Evolutionary conservation across 164 flowering plant genomes (phyloP).

Genomic region (Aristolochia californica): DNA sequence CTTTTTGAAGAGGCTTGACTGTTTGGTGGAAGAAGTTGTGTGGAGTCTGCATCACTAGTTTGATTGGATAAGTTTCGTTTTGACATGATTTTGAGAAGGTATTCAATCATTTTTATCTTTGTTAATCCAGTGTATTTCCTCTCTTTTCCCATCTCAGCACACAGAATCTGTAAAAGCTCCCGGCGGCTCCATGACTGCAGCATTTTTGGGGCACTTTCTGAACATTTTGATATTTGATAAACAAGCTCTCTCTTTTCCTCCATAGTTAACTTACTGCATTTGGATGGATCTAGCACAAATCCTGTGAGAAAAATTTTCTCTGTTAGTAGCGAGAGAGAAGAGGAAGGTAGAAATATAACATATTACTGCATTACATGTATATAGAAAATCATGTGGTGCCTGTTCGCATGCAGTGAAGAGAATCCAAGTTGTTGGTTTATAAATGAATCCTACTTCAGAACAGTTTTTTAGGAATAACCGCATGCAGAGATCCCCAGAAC

Average conservation of each 20-base stretch:
- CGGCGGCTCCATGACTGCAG: conserved; percentile 81
- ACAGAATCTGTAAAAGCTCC: conserved; percentile 73
- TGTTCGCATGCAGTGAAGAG: no score
- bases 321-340: no score
- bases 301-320: conserved; percentile 22
- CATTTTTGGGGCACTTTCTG: conserved; percentile 57
- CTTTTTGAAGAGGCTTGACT: conserved; percentile 40
- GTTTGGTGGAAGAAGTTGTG: conserved; percentile 24
- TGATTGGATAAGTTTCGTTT: conserved; percentile 37
- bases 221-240: conserved; percentile 51
- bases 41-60: conserved; percentile 19
- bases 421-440: no score
- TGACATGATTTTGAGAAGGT: conserved; percentile 56
- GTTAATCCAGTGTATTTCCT: conserved; percentile 88
- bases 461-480: no score
- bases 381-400: no score
- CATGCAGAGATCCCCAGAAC: no score
- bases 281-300: conserved; percentile 45
- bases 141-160: conserved; percentile 93
- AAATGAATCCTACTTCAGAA: no score
- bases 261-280: conserved; percentile 55
- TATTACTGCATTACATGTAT: no score
- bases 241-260: conserved; percentile 84
- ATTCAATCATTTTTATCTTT: conserved; percentile 69
- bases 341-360: no score